phyloP scores from a whole-genome alignment of 352 stramenopile genomes.

The Aphanomyces cochlioides region DNA sequence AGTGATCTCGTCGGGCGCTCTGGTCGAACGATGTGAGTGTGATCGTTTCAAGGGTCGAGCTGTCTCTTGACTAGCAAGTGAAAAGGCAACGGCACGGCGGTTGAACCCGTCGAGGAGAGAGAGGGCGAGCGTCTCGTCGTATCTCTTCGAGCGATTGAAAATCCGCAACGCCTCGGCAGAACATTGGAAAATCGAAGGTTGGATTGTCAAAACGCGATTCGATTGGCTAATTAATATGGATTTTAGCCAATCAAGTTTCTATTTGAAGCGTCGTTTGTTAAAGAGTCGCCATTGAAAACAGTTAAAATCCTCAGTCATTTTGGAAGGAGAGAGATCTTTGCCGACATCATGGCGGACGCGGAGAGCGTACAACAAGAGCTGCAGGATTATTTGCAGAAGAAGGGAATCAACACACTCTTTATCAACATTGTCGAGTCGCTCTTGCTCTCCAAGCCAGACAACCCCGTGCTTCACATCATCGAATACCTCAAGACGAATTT shows the following conservation, averaged over 20 bases:
- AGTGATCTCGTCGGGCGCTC: too few species aligned
- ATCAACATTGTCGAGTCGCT: slow-evolving; percentile 90
- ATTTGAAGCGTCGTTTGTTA: slow-evolving; percentile 4
- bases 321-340: background rate
- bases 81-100: too few species aligned
- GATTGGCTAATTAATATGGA: background rate
- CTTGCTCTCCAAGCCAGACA: slow-evolving; percentile 85
- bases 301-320: slow-evolving; percentile 18
- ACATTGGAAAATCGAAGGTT: slow-evolving; percentile 1
- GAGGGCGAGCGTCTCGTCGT: too few species aligned
- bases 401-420: slow-evolving; percentile 90
- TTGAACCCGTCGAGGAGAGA: too few species aligned
- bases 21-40: too few species aligned
- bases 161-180: background rate
- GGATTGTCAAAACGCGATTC: too few species aligned
- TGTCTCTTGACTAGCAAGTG: too few species aligned
- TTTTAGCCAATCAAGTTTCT: slow-evolving; percentile 21
- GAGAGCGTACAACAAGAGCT: slow-evolving; percentile 87
- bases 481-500: slow-evolving; percentile 87
- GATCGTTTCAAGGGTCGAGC: too few species aligned
- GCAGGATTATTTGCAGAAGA: slow-evolving; percentile 89
- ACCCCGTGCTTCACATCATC: slow-evolving; percentile 85
- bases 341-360: slow-evolving; percentile 66
- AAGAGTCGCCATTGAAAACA: slow-evolving; percentile 21
- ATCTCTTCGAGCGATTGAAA: slow-evolving; percentile 2